Base-by-base conservation (phyloP, 257 asterid species). In the Fraxinus cuspidata region DNA sequence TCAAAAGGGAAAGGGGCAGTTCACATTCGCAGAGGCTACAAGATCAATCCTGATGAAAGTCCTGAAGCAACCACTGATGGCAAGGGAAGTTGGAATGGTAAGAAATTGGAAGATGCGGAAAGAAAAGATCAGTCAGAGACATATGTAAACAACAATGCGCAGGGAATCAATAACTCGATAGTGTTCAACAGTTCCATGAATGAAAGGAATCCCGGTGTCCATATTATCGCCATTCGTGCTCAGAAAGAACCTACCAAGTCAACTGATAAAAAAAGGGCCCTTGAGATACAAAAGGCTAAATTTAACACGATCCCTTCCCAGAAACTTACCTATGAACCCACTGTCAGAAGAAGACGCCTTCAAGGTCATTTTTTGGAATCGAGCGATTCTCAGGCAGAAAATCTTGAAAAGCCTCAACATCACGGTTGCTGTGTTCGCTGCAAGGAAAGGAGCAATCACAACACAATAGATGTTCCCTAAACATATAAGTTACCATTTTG, bases 131-230 rank as follows among this genome's bases (percentile, higher is more conserved):
- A 89, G 70, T 79, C 83, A 25, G 92, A 89, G 79, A 83, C 86
- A 32, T 89, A 84, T 25, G 82, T 89, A 47, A 95, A 93, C 86
- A 89, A 89, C 89, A 96, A 96, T 34, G 73, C 91, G 56, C 99
- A 96, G 73, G 94, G 88, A 51, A 82, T 90, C 74, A 96, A 93
- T 75, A 96, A 93, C 87, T 89, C 99, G 28, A 88, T 96, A 15
- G 82, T 89, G 79, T 80, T 90, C 82, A 85, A 87, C 81, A 76
- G 92, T 80, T 85, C 93, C 29, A 49, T 96, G 31, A 73, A 87
- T 3, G 93, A 87, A 75, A 75, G 88, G 81, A 84, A 78, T 65
- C 97, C 98, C 0, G 98, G 98, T 21, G 94, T 96, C 71, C 96
- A 87, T 80, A 63, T 90, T 83, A 78, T 76, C 18, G 67, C 81